Evolutionary conservation across 345 rosid species (phyloP).

Genomic region (Citrus australasica): DNA sequence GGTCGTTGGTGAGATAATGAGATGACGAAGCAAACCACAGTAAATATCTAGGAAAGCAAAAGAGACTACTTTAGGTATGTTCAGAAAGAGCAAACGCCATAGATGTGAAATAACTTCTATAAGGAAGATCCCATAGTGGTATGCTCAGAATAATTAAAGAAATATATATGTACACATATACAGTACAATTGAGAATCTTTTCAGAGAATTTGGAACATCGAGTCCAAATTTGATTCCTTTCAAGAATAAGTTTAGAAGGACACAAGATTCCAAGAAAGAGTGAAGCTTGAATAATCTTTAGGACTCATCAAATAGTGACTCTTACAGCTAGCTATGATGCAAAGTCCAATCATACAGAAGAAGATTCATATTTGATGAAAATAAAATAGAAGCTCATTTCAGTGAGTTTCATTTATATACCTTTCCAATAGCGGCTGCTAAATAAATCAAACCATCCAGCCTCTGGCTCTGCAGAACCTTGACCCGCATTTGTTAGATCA

Average conservation of each 20-base stretch:
- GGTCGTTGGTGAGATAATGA: not conserved
- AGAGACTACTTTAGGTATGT: not conserved
- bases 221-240: not conserved
- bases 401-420: slow-evolving; percentile 31
- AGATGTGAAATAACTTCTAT: not conserved
- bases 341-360: not conserved
- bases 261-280: not conserved
- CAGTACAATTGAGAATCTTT: not conserved
- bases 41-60: not conserved
- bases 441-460: slow-evolving; percentile 98
- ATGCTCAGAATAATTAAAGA: not conserved
- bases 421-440: slow-evolving; percentile 90
- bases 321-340: not conserved
- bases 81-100: not conserved
- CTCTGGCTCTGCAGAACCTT: slow-evolving; percentile 83
- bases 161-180: no score
- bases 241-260: not conserved
- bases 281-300: not conserved
- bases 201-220: not conserved
- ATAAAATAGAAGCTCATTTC: not conserved
- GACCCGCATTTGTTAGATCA: slow-evolving; percentile 59
- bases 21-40: not conserved
- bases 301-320: not conserved
- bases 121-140: not conserved
- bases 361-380: not conserved